Evolutionary conservation across 2,329 filamentous ascomycete species (phyloP).

Genomic region (Ophiostoma sp.): DNA sequence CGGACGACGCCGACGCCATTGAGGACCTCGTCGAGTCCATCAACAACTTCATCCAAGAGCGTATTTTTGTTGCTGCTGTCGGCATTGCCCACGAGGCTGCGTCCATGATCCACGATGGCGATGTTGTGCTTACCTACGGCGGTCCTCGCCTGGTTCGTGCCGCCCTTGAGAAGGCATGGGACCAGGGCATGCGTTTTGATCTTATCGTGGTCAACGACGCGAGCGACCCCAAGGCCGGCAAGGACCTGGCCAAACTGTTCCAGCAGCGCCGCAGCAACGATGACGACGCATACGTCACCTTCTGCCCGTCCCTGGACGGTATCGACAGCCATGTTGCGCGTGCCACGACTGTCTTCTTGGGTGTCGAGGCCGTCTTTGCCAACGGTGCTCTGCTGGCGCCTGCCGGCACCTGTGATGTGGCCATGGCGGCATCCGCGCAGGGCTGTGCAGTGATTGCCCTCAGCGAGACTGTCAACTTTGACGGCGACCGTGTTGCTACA

Average conservation of each 20-base stretch:
- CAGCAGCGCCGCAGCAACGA: slow-evolving; percentile 26
- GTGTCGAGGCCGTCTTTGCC: slow-evolving; percentile 90
- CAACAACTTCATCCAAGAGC: slow-evolving; percentile 84
- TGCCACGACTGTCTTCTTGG: slow-evolving; percentile 69
- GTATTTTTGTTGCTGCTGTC: slow-evolving; percentile 78
- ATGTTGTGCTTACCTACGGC: slow-evolving; percentile 81
- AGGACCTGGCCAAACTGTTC: slow-evolving; percentile 63
- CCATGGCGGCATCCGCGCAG: slow-evolving; percentile 70
- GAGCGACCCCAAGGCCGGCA: slow-evolving; percentile 46
- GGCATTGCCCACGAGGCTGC: slow-evolving; percentile 75
- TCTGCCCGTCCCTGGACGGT: slow-evolving; percentile 70
- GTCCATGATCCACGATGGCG: slow-evolving; percentile 69
- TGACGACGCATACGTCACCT: slow-evolving; percentile 59
- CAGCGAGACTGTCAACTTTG: slow-evolving; percentile 94
- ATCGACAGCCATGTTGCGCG: slow-evolving; percentile 65
- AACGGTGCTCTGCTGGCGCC: slow-evolving; percentile 88
- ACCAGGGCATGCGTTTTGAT: slow-evolving; percentile 66
- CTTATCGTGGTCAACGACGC: slow-evolving; percentile 78
- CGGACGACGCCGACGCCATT: slow-evolving; percentile 77
- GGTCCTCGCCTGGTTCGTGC: slow-evolving; percentile 82
- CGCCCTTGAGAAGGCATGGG: slow-evolving; percentile 67
- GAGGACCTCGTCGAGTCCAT: slow-evolving; percentile 71
- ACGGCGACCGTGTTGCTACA: slow-evolving; percentile 73
- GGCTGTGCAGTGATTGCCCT: slow-evolving; percentile 80
- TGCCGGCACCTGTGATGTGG: slow-evolving; percentile 79